Conservation (phyloP, 1,139 yeast genomes). For the Zygoascus sp. region DNA sequence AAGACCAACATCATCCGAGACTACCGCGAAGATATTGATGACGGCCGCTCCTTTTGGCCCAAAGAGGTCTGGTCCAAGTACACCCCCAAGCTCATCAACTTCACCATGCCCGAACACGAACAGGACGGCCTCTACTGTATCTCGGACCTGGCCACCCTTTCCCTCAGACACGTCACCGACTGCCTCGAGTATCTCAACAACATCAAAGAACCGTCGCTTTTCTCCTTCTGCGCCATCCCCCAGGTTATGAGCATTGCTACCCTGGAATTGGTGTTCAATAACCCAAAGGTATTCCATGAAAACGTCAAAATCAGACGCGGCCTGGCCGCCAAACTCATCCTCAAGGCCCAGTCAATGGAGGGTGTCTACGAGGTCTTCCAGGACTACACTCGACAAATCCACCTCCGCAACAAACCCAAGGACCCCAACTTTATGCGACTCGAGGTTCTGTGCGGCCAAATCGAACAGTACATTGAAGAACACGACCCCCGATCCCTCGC, state of each 20-base stretch:
- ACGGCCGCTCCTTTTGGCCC: constrained; percentile 96
- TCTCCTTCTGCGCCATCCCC: constrained; percentile 93
- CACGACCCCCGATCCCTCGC: constrained; percentile 27
- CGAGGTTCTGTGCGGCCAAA: constrained; percentile 80
- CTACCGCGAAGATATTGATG: constrained; percentile 85
- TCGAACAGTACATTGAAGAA: constrained; percentile 75
- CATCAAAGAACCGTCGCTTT: constrained; percentile 75
- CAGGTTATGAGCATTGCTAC: constrained; percentile 99
- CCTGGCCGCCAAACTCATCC: constrained; percentile 73
- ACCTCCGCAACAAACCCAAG: constrained; percentile 67
- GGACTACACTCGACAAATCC: constrained; percentile 67
- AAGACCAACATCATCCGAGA: constrained; percentile 95
- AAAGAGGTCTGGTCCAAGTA: constrained; percentile 86
- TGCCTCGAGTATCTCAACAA: constrained; percentile 71
- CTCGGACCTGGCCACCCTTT: constrained; percentile 75
- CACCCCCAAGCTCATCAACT: constrained; percentile 42
- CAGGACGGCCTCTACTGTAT: constrained; percentile 58
- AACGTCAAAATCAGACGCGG: constrained; percentile 92
- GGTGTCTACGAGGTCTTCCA: constrained; percentile 76
- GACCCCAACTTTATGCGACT: constrained; percentile 87
- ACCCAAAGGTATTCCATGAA: constrained; percentile 61
- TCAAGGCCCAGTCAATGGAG: constrained; percentile 66
- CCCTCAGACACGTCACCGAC: constrained; percentile 73
- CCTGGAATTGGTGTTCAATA: constrained; percentile 77
- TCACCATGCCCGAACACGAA: constrained; percentile 54